These are phyloP conservation scores for Cystofilobasidium macerans DNA, from an alignment of 768 basidiomycete species.

Conservation along the genomic window DNA sequence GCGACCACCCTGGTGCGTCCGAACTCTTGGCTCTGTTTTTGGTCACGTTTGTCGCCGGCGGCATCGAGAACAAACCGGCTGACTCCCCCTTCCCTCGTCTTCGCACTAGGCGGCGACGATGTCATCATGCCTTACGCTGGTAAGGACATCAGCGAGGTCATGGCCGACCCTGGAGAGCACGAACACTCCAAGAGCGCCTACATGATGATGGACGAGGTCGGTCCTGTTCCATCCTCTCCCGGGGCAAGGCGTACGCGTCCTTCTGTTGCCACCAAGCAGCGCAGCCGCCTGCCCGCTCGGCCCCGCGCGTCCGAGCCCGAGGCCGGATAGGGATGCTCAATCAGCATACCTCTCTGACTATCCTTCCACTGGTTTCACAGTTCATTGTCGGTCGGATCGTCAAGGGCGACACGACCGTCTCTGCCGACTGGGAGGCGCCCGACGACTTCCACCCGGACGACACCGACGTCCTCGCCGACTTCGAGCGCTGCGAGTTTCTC, in stretches of 20 bases:
- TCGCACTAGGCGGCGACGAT: conserved; percentile 95
- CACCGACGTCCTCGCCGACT: conserved; percentile 71
- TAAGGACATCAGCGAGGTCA: conserved; percentile 63
- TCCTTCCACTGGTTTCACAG: conserved; percentile 15
- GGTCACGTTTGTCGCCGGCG: background rate
- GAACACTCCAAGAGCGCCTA: conserved; percentile 85
- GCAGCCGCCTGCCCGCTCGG: background rate
- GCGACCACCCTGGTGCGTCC: conserved; percentile 17
- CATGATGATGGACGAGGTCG: conserved; percentile 66
- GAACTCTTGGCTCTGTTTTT: conserved; percentile 4
- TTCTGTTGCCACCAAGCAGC: background rate
- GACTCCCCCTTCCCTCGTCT: background rate
- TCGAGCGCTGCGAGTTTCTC: conserved; percentile 77
- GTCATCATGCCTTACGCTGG: conserved; percentile 72
- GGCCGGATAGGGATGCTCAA: too few species aligned
- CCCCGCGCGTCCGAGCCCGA: background rate
- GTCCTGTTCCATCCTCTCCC: background rate
- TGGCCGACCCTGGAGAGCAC: conserved; percentile 71
- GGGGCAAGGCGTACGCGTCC: background rate
- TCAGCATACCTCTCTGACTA: background rate
- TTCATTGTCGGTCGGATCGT: conserved; percentile 76
- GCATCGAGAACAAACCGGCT: background rate
- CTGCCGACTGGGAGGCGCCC: conserved; percentile 44
- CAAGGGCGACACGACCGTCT: conserved; percentile 58
- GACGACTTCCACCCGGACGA: conserved; percentile 57